These are phyloP conservation scores for Oryza brachyantha DNA, from an alignment of 176 grass and related monocot genomes.

Conservation along the genomic window DNA sequence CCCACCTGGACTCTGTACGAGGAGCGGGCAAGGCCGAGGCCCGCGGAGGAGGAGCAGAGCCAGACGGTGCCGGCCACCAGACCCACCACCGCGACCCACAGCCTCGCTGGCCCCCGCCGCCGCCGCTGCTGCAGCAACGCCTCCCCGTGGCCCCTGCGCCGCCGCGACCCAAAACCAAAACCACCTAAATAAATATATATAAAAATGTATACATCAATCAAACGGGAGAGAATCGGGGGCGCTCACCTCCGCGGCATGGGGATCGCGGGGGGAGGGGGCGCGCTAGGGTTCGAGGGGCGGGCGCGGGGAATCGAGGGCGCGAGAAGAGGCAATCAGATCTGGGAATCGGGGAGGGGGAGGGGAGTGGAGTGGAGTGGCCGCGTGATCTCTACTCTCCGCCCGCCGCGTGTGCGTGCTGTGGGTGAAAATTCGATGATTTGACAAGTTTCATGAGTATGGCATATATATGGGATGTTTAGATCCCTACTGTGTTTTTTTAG, in stretches of 20 bases:
- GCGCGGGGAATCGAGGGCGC: not conserved
- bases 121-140: constrained; percentile 14
- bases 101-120: constrained; percentile 18
- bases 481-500: too few relatives aligned
- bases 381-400: too few relatives aligned
- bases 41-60: constrained; percentile 39
- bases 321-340: not conserved
- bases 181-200: not conserved
- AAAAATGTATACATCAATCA: too few relatives aligned
- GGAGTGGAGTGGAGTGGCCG: not conserved
- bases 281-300: constrained; percentile 4
- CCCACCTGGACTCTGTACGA: constrained; percentile 33
- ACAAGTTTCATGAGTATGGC: too few relatives aligned
- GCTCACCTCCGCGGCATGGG: constrained; percentile 48
- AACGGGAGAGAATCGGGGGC: too few relatives aligned
- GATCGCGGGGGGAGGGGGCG: not conserved
- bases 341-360: not conserved
- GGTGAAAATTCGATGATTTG: too few relatives aligned
- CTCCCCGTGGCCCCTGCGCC: constrained; percentile 12
- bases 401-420: too few relatives aligned
- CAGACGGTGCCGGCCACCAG: constrained; percentile 36
- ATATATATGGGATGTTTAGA: too few relatives aligned
- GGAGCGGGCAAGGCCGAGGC: constrained; percentile 4
- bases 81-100: constrained; percentile 36
- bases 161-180: not conserved